These are phyloP conservation scores for Castanea crenata DNA, from an alignment of 306 rosid species.

Conservation along the genomic window DNA sequence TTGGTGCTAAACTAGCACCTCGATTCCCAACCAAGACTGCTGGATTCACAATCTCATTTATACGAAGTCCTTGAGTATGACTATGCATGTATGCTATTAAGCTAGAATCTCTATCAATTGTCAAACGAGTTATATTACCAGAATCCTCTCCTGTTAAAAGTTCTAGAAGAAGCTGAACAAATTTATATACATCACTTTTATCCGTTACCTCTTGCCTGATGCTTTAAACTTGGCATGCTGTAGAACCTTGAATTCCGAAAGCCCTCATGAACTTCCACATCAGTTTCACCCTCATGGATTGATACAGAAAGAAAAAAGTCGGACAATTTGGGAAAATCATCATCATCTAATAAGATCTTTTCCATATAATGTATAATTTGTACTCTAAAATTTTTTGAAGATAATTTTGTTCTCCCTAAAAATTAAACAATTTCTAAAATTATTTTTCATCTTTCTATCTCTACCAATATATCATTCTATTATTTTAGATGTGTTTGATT, in stretches of 20 bases:
- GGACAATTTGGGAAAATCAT: background rate
- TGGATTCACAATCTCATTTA: background rate
- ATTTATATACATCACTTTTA: constrained; percentile 9
- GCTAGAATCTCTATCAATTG: background rate
- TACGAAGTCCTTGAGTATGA: background rate
- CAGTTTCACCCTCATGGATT: constrained; percentile 10
- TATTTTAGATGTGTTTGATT: too few relatives aligned
- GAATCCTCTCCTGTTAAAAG: background rate
- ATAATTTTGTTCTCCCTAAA: too few relatives aligned
- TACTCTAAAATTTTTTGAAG: too few relatives aligned
- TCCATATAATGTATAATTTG: too few relatives aligned
- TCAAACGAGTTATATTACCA: too few relatives aligned
- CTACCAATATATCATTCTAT: too few relatives aligned
- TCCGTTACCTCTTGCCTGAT: background rate
- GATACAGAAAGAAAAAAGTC: constrained; percentile 1
- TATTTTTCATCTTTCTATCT: too few relatives aligned
- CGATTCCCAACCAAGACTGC: background rate
- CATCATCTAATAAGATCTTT: background rate
- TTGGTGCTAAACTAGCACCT: background rate
- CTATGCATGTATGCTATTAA: background rate
- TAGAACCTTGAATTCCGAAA: background rate
- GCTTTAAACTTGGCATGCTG: background rate
- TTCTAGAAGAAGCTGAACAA: background rate
- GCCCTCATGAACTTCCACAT: background rate
- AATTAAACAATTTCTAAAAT: too few relatives aligned